Conservation (phyloP, 1,284 basidiomycete genomes). For the Athelia psychrophila region DNA sequence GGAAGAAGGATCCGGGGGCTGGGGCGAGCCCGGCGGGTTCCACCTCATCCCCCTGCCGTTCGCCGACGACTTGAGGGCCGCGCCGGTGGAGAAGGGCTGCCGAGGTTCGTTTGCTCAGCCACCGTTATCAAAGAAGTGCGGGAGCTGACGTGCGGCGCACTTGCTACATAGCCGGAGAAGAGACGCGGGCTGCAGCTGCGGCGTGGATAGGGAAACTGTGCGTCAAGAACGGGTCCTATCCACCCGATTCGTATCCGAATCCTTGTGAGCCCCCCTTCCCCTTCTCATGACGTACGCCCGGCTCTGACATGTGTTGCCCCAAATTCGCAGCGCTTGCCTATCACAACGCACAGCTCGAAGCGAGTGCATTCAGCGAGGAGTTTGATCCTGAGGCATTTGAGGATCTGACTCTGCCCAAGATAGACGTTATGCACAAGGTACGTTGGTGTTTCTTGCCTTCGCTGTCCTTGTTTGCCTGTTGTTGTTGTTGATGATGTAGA, state of each 20-base stretch:
- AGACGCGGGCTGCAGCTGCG: slow-evolving; percentile 66
- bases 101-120: slow-evolving; percentile 42
- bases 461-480: not conserved
- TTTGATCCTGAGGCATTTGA: slow-evolving; percentile 73
- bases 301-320: slow-evolving; percentile 9
- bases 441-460: slow-evolving; percentile 8
- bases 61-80: slow-evolving; percentile 88
- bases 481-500: too few species aligned
- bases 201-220: slow-evolving; percentile 79
- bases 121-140: slow-evolving; percentile 1
- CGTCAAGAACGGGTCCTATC: slow-evolving; percentile 78
- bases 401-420: slow-evolving; percentile 80
- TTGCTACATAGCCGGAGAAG: slow-evolving; percentile 54
- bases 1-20: slow-evolving; percentile 58
- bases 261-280: slow-evolving; percentile 57
- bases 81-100: slow-evolving; percentile 55
- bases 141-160: not conserved
- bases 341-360: slow-evolving; percentile 89
- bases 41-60: slow-evolving; percentile 91
- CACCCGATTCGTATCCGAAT: slow-evolving; percentile 90
- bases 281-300: not conserved
- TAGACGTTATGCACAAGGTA: slow-evolving; percentile 80
- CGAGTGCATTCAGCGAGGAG: slow-evolving; percentile 88
- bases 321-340: slow-evolving; percentile 61
- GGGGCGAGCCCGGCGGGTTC: slow-evolving; percentile 87